Evolutionary conservation across 768 basidiomycete species (phyloP).

Genomic region (Rhizopogon roseolus): DNA sequence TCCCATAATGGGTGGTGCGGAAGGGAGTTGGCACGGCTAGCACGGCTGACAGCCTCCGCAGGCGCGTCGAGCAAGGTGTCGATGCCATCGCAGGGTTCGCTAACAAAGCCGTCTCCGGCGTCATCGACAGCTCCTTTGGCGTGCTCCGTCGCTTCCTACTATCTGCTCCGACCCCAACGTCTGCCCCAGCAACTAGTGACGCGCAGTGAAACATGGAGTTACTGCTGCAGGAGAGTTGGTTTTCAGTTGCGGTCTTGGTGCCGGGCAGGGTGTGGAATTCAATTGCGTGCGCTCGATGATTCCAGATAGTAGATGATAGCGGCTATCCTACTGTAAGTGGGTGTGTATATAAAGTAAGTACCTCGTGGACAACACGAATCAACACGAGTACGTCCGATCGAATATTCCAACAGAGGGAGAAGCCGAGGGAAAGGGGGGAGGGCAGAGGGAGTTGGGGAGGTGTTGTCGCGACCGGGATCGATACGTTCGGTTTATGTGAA

Average conservation of each 20-base stretch:
- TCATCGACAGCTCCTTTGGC: slow-evolving; percentile 88
- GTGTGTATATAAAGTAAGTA: no score
- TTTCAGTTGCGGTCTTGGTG: slow-evolving; percentile 78
- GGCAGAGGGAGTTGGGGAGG: slow-evolving; percentile 51
- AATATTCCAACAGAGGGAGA: no score
- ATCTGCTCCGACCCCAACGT: slow-evolving; percentile 19
- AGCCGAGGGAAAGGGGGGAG: slow-evolving; percentile 28
- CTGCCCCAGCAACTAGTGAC: slow-evolving; percentile 3
- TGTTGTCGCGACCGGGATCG: slow-evolving; percentile 45
- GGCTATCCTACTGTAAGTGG: no score
- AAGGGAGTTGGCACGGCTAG: slow-evolving; percentile 22
- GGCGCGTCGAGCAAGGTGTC: slow-evolving; percentile 75
- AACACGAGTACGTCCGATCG: no score
- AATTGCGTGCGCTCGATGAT: no score
- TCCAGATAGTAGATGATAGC: no score
- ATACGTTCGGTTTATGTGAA: slow-evolving; percentile 26
- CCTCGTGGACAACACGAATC: no score
- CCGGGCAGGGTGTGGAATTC: no score
- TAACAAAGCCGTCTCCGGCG: slow-evolving; percentile 71
- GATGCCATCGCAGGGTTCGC: slow-evolving; percentile 81
- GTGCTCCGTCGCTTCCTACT: slow-evolving; percentile 78
- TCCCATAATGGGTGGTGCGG: no score
- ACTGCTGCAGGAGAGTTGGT: slow-evolving; percentile 69
- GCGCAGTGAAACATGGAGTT: slow-evolving; percentile 56
- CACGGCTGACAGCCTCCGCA: slow-evolving; percentile 54